Evolutionary conservation across 2,329 filamentous ascomycete species (phyloP), one percentile per base, ranked within the genome.

Genomic region (Coniella vitis): DNA sequence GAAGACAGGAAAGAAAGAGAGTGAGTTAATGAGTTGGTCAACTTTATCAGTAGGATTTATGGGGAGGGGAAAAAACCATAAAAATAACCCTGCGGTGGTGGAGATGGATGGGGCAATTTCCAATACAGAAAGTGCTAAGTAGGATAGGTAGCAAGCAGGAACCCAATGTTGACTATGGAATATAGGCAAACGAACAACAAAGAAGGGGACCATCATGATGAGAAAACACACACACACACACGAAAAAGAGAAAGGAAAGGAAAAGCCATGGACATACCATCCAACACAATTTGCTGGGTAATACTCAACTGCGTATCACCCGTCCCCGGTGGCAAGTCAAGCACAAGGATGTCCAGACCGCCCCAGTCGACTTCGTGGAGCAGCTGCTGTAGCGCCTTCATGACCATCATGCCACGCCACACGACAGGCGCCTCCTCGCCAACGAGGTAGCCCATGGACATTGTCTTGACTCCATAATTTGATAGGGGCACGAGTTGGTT

Each of bases 381-480:
- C 4, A 98, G 81, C 63, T 98, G 93, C 58, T 96, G 90, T 55
- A 98, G 76, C 0, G 93, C 93, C 63, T 97, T 98, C 76, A 95
- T 94, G 13, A 97, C 87, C 90, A 98, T 96, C 2, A 95, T 78
- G 0, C 93, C 93, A 45, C 93, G 82, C 93, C 93, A 98, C 29
- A 93, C 90, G 14, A 98, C 86, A 0, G 90, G 88, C 4, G 87
- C 86, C 10, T 82, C 77, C 56, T 89, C 84, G 17, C 79, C 80
- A 1, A 95, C 82, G 1, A 98, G 76, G 56, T 95, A 97, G 43
- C 93, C 93, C 87, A 98, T 97, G 0, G 90, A 96, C 93, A 98
- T 98, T 47, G 90, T 94, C 68, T 94, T 94, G 49, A 98, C 78
- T 36, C 93, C 93, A 70, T 97, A 97, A 63, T 95, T 95, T 19